phyloP scores from a whole-genome alignment of 805 yeast genomes.

The Sungouiella thailandica region DNA sequence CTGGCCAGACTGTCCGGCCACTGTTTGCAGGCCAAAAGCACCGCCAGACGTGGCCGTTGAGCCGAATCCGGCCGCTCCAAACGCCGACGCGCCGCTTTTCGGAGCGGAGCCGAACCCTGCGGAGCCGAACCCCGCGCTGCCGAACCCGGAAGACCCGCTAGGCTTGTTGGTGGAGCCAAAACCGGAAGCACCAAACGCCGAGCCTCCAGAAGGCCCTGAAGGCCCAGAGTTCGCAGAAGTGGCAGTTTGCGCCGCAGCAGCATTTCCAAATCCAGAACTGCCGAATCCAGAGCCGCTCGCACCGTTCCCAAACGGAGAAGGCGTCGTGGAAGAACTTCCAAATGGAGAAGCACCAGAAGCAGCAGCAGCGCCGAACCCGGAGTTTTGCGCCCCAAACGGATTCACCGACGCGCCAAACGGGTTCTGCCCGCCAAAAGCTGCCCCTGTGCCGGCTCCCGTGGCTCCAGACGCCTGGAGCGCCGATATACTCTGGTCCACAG shows the following conservation, averaged over 20 bases:
- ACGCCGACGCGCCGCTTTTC: background rate
- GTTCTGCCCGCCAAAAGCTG: no score
- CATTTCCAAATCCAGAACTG: constrained; percentile 2
- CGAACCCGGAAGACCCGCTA: background rate
- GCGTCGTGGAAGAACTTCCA: background rate
- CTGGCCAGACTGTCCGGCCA: background rate
- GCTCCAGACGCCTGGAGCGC: constrained; percentile 6
- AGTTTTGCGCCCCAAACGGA: constrained; percentile 10
- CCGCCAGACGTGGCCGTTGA: no score
- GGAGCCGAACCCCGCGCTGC: background rate
- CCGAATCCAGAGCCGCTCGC: constrained; percentile 1
- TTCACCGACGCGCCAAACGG: constrained; percentile 6
- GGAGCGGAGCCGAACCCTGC: background rate
- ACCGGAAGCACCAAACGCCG: constrained; percentile 2
- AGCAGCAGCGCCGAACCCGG: constrained; percentile 7
- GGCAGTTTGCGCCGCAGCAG: background rate
- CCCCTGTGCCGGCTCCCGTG: constrained; percentile 3
- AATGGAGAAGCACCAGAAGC: constrained; percentile 4
- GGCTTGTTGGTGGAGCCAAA: background rate
- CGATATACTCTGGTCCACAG: constrained; percentile 26
- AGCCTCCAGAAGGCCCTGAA: background rate
- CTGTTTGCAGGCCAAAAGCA: constrained; percentile 1
- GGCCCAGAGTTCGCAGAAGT: background rate
- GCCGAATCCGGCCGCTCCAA: background rate
- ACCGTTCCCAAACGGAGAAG: background rate